Evolutionary conservation across 768 basidiomycete species (phyloP).

Genomic region (Pulveroboletus sp.): DNA sequence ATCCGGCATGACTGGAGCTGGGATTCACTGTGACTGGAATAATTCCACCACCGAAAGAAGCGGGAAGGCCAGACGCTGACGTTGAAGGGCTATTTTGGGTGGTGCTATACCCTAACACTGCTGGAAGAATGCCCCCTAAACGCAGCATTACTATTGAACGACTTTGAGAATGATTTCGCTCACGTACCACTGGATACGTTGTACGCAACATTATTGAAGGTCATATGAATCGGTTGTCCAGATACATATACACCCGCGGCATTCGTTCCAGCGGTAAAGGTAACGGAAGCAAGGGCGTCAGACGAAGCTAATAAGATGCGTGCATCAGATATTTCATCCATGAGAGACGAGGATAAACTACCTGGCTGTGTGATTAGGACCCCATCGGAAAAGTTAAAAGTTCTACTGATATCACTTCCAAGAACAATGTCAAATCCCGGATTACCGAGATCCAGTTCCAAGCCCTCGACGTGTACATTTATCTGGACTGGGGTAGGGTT

Average conservation of each 20-base stretch:
- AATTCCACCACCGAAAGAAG: not conserved
- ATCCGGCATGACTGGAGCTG: not conserved
- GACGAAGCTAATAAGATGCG: not conserved
- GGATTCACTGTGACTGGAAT: not conserved
- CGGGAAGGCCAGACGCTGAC: not conserved
- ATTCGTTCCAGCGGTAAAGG: not conserved
- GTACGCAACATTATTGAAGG: not conserved
- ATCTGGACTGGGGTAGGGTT: not conserved
- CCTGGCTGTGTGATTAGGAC: not conserved
- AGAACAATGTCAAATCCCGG: not conserved
- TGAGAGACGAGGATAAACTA: not conserved
- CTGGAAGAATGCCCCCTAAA: not conserved
- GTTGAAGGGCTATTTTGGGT: not conserved
- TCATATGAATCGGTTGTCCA: not conserved
- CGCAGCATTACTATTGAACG: not conserved
- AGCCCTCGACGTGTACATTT: not conserved
- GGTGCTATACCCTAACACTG: not conserved
- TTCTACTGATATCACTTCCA: not conserved
- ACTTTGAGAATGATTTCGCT: too few species aligned
- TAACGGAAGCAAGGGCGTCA: not conserved
- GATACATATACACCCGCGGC: not conserved
- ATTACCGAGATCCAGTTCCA: not conserved
- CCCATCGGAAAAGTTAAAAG: not conserved
- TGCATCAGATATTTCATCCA: not conserved
- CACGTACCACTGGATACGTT: not conserved